Base-by-base conservation (phyloP, 495 filamentous ascomycete genomes). In the Penicillium desertorum region DNA sequence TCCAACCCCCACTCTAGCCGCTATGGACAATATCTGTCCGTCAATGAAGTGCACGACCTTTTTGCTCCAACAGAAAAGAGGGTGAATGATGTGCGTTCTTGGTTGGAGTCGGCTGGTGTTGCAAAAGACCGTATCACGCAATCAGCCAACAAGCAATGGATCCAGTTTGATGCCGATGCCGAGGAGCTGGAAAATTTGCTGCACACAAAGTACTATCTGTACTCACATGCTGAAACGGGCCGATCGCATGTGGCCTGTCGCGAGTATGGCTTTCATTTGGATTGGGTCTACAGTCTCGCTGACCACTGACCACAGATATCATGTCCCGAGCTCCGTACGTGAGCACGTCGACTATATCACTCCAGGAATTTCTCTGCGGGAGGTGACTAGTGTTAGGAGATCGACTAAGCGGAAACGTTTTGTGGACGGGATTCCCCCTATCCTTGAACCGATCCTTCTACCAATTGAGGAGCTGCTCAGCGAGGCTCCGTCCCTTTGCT, bases 311-410 rank as follows among this genome's bases (percentile, higher is more conserved):
- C 10, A 22, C 10, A 71, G 64, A 39, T 86, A 85, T 51, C 76
- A 79, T 52, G 68, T 85, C 3, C 83, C 83, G 1, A 67, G 69
- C 23, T 68, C 79, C 22, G 61, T 84, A 19, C 67, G 70, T 34
- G 70, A 72, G 36, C 77, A 86, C 52, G 69, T 85, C 36, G 83
- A 85, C 63, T 84, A 81, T 62, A 81, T 85, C 53, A 85, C 78
- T 2, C 81, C 82, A 3, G 75, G 74, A 41, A 65, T 79, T 16
- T 54, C 64, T 4, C 54, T 68, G 42, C 62, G 70, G 2, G 67
- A 70, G 51, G 63, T 71, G 36, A 56, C 53, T 3, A 60, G 56
- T 8, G 45, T 61, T 4, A 22, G 43, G 3, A 48, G 27, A 20
- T 16, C 53, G 10, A 37, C 23, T 39, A 49, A 25, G 0, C 41